A percentile compares a stretch with the other conserved stretches of the same genome.
These are phyloP conservation scores for Trematosphaeria pertusa DNA, from an alignment of 2,329 filamentous ascomycete genomes.

Conservation along the genomic window DNA sequence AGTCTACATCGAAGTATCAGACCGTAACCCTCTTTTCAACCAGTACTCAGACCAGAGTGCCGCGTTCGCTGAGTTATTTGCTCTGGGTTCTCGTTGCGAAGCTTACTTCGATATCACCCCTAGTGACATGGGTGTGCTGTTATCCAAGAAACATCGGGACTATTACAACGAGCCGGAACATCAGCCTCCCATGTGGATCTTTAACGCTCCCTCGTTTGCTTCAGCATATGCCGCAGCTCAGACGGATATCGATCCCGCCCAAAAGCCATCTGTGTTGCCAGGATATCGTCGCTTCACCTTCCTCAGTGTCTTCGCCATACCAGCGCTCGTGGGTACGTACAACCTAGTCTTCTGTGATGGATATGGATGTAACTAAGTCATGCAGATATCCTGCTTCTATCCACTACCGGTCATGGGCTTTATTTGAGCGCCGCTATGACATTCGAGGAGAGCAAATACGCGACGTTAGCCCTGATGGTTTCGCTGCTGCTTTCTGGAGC, in stretches of 20 bases:
- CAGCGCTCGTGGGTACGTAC: conserved; percentile 59
- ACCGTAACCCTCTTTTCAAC: conserved; percentile 67
- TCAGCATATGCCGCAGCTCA: conserved; percentile 61
- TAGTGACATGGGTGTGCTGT: conserved; percentile 43
- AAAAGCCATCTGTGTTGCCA: conserved; percentile 53
- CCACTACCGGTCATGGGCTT: conserved; percentile 65
- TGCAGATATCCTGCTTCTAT: conserved; percentile 64
- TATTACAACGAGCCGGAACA: conserved; percentile 52
- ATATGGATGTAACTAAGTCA: conserved; percentile 10
- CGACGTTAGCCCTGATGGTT: conserved; percentile 65
- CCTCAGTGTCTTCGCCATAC: conserved; percentile 67
- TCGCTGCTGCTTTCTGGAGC: conserved; percentile 66
- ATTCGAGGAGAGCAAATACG: conserved; percentile 57
- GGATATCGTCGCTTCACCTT: conserved; percentile 62
- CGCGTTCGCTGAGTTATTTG: conserved; percentile 69
- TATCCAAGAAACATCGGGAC: conserved; percentile 49
- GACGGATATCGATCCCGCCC: conserved; percentile 59
- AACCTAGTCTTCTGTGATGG: neutral
- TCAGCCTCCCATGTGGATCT: conserved; percentile 58
- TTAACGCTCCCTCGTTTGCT: conserved; percentile 57
- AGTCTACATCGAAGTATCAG: conserved; percentile 68
- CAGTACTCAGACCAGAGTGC: conserved; percentile 68
- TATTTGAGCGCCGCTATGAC: conserved; percentile 67
- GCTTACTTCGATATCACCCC: conserved; percentile 64
- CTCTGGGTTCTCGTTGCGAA: conserved; percentile 68